phyloP scores from a whole-genome alignment of 2,329 filamentous ascomycete genomes.

The Pseudonectria foliicola region DNA sequence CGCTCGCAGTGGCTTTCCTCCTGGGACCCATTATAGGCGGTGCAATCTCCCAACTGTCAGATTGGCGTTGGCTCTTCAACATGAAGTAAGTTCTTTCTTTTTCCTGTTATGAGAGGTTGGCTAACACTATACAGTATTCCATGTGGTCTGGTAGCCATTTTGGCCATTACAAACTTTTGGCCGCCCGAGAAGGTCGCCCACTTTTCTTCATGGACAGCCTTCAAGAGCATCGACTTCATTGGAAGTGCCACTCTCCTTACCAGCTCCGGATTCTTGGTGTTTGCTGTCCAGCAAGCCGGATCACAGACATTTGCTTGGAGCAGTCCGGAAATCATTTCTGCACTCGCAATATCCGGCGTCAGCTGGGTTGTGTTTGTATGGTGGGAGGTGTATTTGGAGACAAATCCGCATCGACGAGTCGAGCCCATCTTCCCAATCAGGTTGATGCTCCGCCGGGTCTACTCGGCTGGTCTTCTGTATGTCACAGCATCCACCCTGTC shows the following conservation, averaged over 20 bases:
- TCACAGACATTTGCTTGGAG: constrained; percentile 45
- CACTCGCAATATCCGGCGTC: constrained; percentile 40
- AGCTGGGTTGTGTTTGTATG: constrained; percentile 42
- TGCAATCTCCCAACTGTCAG: constrained; percentile 42
- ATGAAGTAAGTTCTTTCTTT: constrained; percentile 42
- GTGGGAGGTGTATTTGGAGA: constrained; percentile 44
- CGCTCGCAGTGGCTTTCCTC: constrained; percentile 50
- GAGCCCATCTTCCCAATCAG: constrained; percentile 50
- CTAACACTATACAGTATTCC: constrained; percentile 36
- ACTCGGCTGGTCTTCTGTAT: constrained; percentile 43
- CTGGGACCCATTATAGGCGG: constrained; percentile 53
- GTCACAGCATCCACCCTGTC: constrained; percentile 11
- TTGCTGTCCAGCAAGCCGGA: constrained; percentile 50
- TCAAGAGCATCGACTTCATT: constrained; percentile 44
- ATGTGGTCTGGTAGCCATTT: constrained; percentile 39
- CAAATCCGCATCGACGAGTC: constrained; percentile 30
- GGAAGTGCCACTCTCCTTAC: constrained; percentile 44
- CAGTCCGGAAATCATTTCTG: constrained; percentile 41
- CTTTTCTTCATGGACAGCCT: constrained; percentile 33
- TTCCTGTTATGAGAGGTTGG: background rate
- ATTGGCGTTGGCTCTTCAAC: constrained; percentile 55
- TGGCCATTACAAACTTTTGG: constrained; percentile 41
- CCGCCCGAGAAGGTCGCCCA: constrained; percentile 30
- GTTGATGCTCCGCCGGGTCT: constrained; percentile 41
- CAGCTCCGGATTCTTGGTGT: constrained; percentile 48